Evolutionary conservation across 116 monocot genomes (phyloP).

Genomic region (Phalaenopsis hybrid): DNA sequence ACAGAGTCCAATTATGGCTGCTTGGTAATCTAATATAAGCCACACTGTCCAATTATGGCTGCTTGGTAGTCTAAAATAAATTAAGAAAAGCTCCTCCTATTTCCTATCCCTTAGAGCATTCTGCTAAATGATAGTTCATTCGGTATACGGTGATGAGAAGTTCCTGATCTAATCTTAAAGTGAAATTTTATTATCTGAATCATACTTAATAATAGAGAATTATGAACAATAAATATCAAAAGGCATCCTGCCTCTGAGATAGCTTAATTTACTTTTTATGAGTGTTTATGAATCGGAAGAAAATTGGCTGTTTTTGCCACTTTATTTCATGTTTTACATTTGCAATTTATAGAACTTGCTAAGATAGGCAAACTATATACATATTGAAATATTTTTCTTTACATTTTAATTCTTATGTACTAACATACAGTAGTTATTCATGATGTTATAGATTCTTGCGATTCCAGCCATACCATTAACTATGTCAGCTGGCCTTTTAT

Average conservation of each 20-base stretch:
- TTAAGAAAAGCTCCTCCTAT: too few species aligned
- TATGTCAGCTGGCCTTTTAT: constrained; percentile 94
- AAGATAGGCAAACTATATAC: not conserved
- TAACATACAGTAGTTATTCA: constrained; percentile 3
- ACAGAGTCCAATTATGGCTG: too few species aligned
- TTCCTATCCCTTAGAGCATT: too few species aligned
- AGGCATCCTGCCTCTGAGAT: not conserved
- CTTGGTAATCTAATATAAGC: too few species aligned
- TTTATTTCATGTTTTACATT: not conserved
- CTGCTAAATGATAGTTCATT: too few species aligned
- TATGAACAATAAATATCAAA: not conserved
- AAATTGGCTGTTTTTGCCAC: not conserved
- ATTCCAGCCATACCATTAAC: constrained; percentile 96
- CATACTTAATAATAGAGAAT: not conserved
- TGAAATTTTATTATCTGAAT: not conserved
- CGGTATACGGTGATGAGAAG: not conserved
- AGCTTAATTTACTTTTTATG: not conserved
- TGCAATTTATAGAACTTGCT: not conserved
- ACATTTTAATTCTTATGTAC: not conserved
- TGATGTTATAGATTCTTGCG: constrained; percentile 67
- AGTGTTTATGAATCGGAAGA: not conserved
- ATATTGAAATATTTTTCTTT: not conserved
- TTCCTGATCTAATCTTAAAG: not conserved
- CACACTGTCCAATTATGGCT: too few species aligned
- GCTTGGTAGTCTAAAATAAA: too few species aligned